Base-by-base conservation (phyloP, 306 rosid genomes). In the Quercus gilva region DNA sequence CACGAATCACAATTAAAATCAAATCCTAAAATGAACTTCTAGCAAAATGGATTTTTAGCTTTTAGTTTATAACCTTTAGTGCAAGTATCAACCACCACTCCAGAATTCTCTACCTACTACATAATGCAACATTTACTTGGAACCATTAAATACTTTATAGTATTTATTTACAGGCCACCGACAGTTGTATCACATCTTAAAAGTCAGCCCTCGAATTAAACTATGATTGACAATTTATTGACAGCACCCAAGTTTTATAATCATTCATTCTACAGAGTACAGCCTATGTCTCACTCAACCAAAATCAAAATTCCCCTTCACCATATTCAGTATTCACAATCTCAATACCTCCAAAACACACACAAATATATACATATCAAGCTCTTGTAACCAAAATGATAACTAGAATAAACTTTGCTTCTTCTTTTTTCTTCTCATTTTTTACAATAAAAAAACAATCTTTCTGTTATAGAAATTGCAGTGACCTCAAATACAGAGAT, bases 381-480 rank as follows among this genome's bases (percentile, higher is more conserved):
- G 19, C 23, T 58, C n/a, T 57, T 57, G 53, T 1, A 28, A 70
- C 5, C 71, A 19, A 74, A 25, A 57, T 31, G 59, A 29, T 64
- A 11, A 60, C 14, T 31, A 58, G 73, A n/a, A 73, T 60, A 52
- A 75, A 74, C 61, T 49, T 29, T 74, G 75, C 65, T 49, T 59
- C 52, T 14, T 4, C 18, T 53, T 61, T 11, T 15, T 9, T 25
- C 15, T 53, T 1, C 28, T 8, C 74, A 31, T 17, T 73, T 64
- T 23, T 63, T n/a, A 59, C 69, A 60, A 4, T 33, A 28, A 81
- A 68, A n/a, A 49, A 55, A 23, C 69, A 28, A 18, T 29, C 53
- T 69, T 63, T 26, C 29, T 61, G 20, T 33, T 59, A 58, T 33
- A 64, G 17, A 76, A 73, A 29, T 37, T 35, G 28, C 25, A 55